These are phyloP conservation scores for Beta vulgaris DNA, from an alignment of 148 eudicot genomes.

Conservation along the genomic window DNA sequence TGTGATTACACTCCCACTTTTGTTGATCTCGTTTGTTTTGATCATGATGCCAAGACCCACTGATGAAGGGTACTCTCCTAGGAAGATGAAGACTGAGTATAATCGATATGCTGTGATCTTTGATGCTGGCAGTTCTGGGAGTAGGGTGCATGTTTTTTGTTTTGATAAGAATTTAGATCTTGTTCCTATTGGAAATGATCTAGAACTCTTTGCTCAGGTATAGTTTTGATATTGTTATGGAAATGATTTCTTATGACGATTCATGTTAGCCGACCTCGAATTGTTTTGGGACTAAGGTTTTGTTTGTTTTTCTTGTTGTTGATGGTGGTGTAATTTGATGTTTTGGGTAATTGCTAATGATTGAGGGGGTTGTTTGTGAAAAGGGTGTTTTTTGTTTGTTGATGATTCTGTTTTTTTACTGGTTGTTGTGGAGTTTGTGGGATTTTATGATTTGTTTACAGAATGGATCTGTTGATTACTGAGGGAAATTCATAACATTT, in stretches of 20 bases:
- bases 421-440: not conserved
- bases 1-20: conserved; percentile 57
- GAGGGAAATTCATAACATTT: not conserved
- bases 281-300: too few relatives aligned
- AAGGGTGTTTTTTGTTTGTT: too few relatives aligned
- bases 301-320: too few relatives aligned
- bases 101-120: conserved; percentile 74
- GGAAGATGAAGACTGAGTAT: conserved; percentile 41
- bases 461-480: not conserved
- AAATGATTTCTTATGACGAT: not conserved
- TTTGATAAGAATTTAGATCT: conserved; percentile 79
- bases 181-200: conserved; percentile 61
- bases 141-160: conserved; percentile 95
- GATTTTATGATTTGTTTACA: not conserved
- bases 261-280: too few relatives aligned
- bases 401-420: not conserved
- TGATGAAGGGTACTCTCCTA: conserved; percentile 24
- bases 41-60: conserved; percentile 52
- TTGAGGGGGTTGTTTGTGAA: not conserved
- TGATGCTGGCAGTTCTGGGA: conserved; percentile 96
- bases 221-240: not conserved
- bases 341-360: not conserved
- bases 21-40: conserved; percentile 55
- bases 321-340: not conserved
- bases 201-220: conserved; percentile 57